Conservation (phyloP, 495 filamentous ascomycete species). For the Lophiostoma macrostomum region DNA sequence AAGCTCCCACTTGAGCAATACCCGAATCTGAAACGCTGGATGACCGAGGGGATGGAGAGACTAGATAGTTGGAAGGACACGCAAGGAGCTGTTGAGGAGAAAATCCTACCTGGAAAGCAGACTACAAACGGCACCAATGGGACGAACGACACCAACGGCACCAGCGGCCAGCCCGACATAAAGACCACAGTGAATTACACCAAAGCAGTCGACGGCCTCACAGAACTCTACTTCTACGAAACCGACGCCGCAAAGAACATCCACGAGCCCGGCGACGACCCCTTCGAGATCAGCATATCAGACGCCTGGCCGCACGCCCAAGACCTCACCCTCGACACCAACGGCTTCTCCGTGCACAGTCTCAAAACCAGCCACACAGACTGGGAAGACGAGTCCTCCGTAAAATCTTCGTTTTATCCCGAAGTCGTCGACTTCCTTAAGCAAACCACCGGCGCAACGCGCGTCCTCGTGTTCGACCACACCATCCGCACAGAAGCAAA, state of each 20-base stretch:
- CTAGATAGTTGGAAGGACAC: constrained; percentile 41
- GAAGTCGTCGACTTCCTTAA: constrained; percentile 39
- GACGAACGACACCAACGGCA: too few species aligned
- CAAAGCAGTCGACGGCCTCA: constrained; percentile 32
- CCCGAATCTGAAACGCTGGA: constrained; percentile 39
- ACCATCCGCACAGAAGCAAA: constrained; percentile 40
- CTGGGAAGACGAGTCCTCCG: constrained; percentile 37
- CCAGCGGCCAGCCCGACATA: constrained; percentile 7
- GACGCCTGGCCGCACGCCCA: constrained; percentile 35
- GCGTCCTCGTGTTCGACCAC: constrained; percentile 41
- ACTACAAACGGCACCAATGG: constrained; percentile 14
- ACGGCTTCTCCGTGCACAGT: constrained; percentile 37
- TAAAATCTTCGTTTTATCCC: constrained; percentile 35
- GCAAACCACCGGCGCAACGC: constrained; percentile 32
- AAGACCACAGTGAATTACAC: constrained; percentile 40
- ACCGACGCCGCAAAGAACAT: constrained; percentile 31
- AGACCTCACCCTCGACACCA: constrained; percentile 34
- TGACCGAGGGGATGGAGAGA: constrained; percentile 34
- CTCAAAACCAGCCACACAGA: constrained; percentile 29
- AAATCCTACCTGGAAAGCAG: constrained; percentile 18
- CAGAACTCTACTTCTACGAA: constrained; percentile 41
- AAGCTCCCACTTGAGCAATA: constrained; percentile 37
- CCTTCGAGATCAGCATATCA: constrained; percentile 26
- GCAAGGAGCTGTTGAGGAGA: constrained; percentile 38
- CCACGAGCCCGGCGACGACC: constrained; percentile 38